These are phyloP conservation scores for Dactylonectria estremocensis DNA, from an alignment of 2,329 filamentous ascomycete species.

Conservation along the genomic window DNA sequence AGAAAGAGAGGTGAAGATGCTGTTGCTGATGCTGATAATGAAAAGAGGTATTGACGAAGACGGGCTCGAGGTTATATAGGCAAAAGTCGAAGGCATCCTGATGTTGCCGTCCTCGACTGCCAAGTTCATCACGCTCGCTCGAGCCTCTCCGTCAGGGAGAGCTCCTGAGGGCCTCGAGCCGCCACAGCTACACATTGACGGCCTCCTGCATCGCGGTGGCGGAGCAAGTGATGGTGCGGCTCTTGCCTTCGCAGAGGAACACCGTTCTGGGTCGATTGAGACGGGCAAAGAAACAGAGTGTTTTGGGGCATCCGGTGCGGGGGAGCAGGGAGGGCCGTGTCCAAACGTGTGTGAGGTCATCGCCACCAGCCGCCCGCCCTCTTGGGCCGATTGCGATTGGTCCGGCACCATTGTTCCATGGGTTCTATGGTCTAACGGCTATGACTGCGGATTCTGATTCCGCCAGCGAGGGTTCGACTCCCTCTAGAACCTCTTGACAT, in stretches of 20 bases:
- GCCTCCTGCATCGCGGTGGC: constrained; percentile 15
- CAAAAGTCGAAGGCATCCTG: neutral
- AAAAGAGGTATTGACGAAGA: neutral
- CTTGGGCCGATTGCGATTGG: constrained; percentile 39
- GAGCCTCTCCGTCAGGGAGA: neutral
- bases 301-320: neutral
- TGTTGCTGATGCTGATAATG: constrained; percentile 15
- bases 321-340: constrained; percentile 6
- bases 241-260: constrained; percentile 19
- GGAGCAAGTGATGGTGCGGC: constrained; percentile 25
- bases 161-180: neutral
- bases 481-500: constrained; percentile 39
- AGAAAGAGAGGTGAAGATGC: constrained; percentile 17
- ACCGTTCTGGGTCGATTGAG: constrained; percentile 22
- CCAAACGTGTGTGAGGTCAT: neutral
- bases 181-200: neutral
- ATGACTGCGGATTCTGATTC: constrained; percentile 45
- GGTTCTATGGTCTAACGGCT: constrained; percentile 43
- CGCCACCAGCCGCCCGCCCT: neutral
- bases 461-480: constrained; percentile 42
- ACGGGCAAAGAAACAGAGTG: constrained; percentile 19
- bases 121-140: neutral
- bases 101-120: neutral
- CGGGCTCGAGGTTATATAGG: constrained; percentile 22
- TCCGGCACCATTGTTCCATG: constrained; percentile 20